phyloP scores from a whole-genome alignment of 495 filamentous ascomycete species.

The Podospora didyma region DNA sequence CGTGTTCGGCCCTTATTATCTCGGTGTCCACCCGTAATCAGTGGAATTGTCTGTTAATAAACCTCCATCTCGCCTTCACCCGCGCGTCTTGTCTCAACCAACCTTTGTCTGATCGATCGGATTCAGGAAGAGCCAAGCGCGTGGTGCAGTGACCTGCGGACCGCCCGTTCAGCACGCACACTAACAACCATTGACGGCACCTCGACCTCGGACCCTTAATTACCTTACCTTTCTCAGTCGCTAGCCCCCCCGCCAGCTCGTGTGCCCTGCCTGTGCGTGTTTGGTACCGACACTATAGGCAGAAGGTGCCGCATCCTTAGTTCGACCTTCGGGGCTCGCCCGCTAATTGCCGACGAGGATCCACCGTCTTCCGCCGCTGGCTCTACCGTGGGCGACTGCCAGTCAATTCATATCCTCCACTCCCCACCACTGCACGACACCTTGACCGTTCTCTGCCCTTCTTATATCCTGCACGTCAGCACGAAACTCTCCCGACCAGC shows the following conservation, averaged over 20 bases:
- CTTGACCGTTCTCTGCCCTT: no score
- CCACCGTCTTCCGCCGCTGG: constrained; percentile 1
- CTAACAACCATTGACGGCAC: neutral
- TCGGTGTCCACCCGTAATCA: constrained; percentile 4
- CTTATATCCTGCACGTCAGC: no score
- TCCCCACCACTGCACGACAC: neutral
- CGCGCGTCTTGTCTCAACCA: neutral
- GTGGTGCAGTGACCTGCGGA: no score
- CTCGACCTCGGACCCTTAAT: neutral
- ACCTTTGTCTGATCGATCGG: neutral
- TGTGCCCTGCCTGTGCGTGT: neutral
- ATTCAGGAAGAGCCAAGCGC: neutral
- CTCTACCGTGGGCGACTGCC: neutral
- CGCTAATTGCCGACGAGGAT: constrained; percentile 21
- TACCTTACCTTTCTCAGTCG: neutral
- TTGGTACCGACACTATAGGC: neutral
- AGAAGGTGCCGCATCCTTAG: neutral
- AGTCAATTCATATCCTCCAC: neutral
- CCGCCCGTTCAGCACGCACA: no score
- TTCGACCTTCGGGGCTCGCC: constrained; percentile 5
- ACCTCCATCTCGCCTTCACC: neutral
- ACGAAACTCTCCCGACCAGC: no score
- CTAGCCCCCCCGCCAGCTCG: no score
- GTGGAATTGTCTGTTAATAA: neutral
- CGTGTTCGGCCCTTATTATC: constrained; percentile 5